Conservation (phyloP, 345 rosid species). For the Lepidium aucheri region DNA sequence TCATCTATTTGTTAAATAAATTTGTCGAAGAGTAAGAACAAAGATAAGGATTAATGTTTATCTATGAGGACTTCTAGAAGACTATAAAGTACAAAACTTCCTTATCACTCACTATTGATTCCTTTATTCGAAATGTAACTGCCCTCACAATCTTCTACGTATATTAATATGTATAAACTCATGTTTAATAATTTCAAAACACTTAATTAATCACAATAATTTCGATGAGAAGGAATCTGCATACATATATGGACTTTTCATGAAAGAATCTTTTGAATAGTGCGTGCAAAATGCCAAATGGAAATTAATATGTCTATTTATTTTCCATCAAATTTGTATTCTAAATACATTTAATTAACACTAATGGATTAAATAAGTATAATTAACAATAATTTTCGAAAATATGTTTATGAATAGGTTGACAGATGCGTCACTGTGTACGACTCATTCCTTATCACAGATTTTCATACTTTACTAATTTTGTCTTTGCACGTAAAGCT, state of each 20-base stretch:
- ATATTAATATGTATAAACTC: neutral
- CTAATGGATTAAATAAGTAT: neutral
- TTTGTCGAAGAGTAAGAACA: neutral
- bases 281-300: constrained; percentile 4
- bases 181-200: neutral
- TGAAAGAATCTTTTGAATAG: too few species aligned
- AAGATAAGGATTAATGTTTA: neutral
- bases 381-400: neutral
- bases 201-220: neutral
- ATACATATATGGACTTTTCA: neutral
- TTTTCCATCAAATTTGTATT: neutral
- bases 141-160: neutral
- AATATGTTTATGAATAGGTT: neutral
- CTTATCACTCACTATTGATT: neutral
- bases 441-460: too few species aligned
- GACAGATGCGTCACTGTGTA: constrained; percentile 9
- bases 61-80: neutral
- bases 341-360: neutral
- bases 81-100: neutral
- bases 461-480: too few species aligned
- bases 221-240: neutral
- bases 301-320: neutral
- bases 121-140: neutral
- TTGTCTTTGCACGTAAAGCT: too few species aligned
- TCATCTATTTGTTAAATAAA: neutral